phyloP scores from a whole-genome alignment of 1,284 basidiomycete genomes.

The Puccinia horiana region DNA sequence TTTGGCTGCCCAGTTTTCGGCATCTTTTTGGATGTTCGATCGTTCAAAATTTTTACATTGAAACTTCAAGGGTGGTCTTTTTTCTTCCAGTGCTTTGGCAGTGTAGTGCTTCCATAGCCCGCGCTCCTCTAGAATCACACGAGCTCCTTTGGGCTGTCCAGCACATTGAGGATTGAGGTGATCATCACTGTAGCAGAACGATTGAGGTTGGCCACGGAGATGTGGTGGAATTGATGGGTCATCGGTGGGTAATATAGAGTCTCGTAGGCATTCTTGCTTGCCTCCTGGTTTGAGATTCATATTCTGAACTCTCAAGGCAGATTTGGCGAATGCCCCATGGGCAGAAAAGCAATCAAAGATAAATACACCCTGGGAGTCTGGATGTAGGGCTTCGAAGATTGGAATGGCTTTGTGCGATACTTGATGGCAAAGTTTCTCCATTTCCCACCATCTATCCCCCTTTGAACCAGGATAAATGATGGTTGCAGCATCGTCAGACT shows the following conservation, averaged over 20 bases:
- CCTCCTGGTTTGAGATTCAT: slow-evolving; percentile 19
- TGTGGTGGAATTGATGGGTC: background rate
- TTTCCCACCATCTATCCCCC: background rate
- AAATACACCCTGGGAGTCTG: background rate
- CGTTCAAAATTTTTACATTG: background rate
- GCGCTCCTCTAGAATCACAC: background rate
- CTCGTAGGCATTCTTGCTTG: background rate
- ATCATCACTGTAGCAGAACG: background rate
- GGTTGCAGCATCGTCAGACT: background rate
- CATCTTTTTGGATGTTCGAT: slow-evolving; percentile 2
- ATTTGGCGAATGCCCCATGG: slow-evolving; percentile 1
- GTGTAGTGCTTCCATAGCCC: background rate
- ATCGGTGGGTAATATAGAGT: background rate
- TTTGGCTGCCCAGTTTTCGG: background rate
- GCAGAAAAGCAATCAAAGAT: background rate
- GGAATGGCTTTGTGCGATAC: background rate
- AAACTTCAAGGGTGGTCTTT: background rate
- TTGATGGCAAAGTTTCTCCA: slow-evolving; percentile 3
- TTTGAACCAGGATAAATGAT: background rate
- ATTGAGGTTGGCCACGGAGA: background rate
- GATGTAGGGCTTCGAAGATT: background rate
- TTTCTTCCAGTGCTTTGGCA: too few relatives aligned
- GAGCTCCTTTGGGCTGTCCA: background rate
- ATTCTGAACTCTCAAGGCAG: slow-evolving; percentile 17
- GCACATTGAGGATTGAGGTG: background rate